phyloP scores from a whole-genome alignment of 2,329 filamentous ascomycete species.

The Monosporascus sp. region DNA sequence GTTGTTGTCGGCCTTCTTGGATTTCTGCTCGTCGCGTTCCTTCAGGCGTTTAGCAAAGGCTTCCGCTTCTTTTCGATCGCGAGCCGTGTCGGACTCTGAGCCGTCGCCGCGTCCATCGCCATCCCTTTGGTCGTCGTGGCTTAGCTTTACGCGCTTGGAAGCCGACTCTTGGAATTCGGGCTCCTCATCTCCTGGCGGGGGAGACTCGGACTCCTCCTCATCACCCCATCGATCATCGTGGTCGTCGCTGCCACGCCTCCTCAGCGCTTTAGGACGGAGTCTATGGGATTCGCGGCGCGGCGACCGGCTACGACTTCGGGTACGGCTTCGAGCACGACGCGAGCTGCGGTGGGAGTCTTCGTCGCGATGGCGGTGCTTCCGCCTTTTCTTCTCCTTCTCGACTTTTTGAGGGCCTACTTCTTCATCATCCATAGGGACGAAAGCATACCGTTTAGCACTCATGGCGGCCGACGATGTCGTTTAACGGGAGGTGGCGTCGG shows the following conservation, averaged over 20 bases:
- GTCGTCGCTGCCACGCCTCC: conserved; percentile 41
- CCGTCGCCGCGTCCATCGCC: conserved; percentile 31
- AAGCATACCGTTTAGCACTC: conserved; percentile 59
- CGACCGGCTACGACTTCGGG: conserved; percentile 25
- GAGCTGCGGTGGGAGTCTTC: conserved; percentile 25
- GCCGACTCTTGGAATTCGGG: conserved; percentile 64
- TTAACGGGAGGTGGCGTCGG: not conserved
- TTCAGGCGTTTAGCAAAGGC: conserved; percentile 73
- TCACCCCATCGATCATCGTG: conserved; percentile 81
- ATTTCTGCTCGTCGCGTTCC: conserved; percentile 64
- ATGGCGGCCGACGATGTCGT: conserved; percentile 22
- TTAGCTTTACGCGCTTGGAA: conserved; percentile 63
- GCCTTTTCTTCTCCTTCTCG: conserved; percentile 43
- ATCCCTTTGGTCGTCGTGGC: conserved; percentile 37
- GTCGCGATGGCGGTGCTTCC: conserved; percentile 34
- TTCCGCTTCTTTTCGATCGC: conserved; percentile 70
- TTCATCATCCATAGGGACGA: conserved; percentile 62
- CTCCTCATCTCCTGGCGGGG: conserved; percentile 43
- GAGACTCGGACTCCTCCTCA: conserved; percentile 52
- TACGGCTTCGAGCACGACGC: conserved; percentile 14
- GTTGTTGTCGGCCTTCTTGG: conserved; percentile 60
- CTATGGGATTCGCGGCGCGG: conserved; percentile 21
- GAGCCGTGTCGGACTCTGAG: conserved; percentile 57
- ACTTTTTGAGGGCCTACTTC: conserved; percentile 52
- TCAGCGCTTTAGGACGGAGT: conserved; percentile 36